Evolutionary conservation across 2,329 filamentous ascomycete genomes (phyloP).

Genomic region (Metarhizium sp.): DNA sequence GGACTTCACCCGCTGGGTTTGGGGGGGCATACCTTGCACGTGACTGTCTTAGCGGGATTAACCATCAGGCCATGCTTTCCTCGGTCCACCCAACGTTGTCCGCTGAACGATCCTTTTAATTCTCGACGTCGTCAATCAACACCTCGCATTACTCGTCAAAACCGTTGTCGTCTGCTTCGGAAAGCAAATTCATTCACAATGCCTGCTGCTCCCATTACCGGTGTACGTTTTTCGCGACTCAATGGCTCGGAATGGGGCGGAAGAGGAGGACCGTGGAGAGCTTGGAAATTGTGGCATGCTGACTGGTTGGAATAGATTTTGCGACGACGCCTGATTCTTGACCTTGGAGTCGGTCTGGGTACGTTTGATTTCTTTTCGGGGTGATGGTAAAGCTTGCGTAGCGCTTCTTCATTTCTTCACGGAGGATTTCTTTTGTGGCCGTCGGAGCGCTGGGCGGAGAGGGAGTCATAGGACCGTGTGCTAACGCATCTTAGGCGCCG

Average conservation of each 20-base stretch:
- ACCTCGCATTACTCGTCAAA: neutral
- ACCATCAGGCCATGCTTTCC: neutral
- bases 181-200: conserved; percentile 28
- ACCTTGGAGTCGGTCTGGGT: conserved; percentile 48
- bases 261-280: neutral
- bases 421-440: neutral
- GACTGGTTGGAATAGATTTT: conserved; percentile 41
- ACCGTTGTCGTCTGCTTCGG: conserved; percentile 1
- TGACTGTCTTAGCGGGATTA: neutral
- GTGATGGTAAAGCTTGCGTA: neutral
- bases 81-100: conserved; percentile 8
- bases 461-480: conserved; percentile 7
- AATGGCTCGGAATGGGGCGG: conserved; percentile 16
- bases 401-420: neutral
- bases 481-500: conserved; percentile 38
- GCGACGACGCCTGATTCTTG: conserved; percentile 47
- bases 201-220: conserved; percentile 49
- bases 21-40: neutral
- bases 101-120: conserved; percentile 4
- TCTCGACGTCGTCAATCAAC: neutral
- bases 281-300: conserved; percentile 17
- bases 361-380: conserved; percentile 19
- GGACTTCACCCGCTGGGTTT: conserved; percentile 14
- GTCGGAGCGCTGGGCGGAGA: neutral
- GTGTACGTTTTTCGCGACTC: conserved; percentile 37